Base-by-base conservation (phyloP, 306 rosid species). In the Boehmeria nivea region DNA sequence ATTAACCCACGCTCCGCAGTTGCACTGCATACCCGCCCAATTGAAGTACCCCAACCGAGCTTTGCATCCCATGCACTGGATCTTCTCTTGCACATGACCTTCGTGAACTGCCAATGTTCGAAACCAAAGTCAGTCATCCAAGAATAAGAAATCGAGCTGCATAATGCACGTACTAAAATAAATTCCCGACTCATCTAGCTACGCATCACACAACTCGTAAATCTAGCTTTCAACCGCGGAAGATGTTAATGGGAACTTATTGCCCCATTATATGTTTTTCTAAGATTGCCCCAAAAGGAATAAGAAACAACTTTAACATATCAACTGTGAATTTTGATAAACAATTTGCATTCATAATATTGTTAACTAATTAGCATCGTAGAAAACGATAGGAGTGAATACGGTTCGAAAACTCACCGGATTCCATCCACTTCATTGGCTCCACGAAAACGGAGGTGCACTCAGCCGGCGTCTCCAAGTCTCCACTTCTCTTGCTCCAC, bases 1-100 rank as follows among this genome's bases (percentile, higher is more conserved):
- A 60, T 83, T 87, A 24, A 87, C 72, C 95, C 93, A 87, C 42
- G 93, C 93, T 54, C 95, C 95, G 33, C 95, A 83, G 74, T 74
- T 87, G 75, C 93, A 87, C 66, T 87, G 88, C 88, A 87, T 76
- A 21, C 95, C 93, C 17, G 88, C 86, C 95, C 95, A 87, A 61
- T 83, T 87, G 88, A 83, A 87, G 76, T 72, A 72, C 55, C 93
- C 95, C 74, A 87, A 70, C 51, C 93, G 95, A 33, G 88, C 86
- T 47, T 83, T 87, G 70, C 95, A 87, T 8, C 88, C 88, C 39
- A 81, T 60, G 64, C 95, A 87, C 40, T 71, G 81, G 40, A 87
- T 82, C 59, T 76, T 87, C 47, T 83, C 86, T 67, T 76, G 79
- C 73, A 83, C 88, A n/a, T 81, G 67, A 57, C 95, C 95, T 31